Evolutionary conservation across 2,329 filamentous ascomycete species (phyloP).

Genomic region (Hyphodiscus sp.): DNA sequence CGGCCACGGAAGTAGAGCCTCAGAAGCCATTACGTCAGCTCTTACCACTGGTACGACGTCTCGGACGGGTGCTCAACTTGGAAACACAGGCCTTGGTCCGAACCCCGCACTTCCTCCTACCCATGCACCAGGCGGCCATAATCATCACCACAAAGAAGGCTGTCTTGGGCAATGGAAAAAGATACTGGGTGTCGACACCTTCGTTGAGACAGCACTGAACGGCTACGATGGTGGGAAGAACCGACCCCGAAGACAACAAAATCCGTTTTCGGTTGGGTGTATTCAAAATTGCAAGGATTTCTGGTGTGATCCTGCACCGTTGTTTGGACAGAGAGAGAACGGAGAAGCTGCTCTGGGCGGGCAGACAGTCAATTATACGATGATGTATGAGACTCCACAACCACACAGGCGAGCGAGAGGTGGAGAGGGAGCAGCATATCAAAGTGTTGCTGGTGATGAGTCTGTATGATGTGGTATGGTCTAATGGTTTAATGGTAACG

Average conservation of each 20-base stretch:
- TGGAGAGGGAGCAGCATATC: constrained; percentile 21
- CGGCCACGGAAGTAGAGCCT: constrained; percentile 43
- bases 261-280: constrained; percentile 79
- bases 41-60: constrained; percentile 65
- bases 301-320: constrained; percentile 82
- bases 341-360: constrained; percentile 74
- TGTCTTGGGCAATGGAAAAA: constrained; percentile 75
- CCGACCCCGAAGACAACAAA: constrained; percentile 45
- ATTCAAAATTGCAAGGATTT: constrained; percentile 93
- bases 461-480: constrained; percentile 18
- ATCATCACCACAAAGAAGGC: constrained; percentile 46
- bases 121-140: constrained; percentile 31
- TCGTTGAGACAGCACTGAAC: constrained; percentile 81
- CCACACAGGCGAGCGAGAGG: constrained; percentile 15
- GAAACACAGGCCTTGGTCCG: constrained; percentile 57
- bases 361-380: constrained; percentile 75
- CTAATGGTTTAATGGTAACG: background rate
- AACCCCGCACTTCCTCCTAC: constrained; percentile 45
- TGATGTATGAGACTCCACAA: constrained; percentile 76
- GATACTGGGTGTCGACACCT: constrained; percentile 85
- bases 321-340: constrained; percentile 69
- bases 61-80: constrained; percentile 63
- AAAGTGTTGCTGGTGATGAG: constrained; percentile 26
- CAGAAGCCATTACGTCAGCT: constrained; percentile 60
- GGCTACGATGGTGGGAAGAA: constrained; percentile 53